Percentiles rank a stretch among this genome's conserved stretches.
Conservation (phyloP, 257 asterid genomes). For the Echium plantagineum region DNA sequence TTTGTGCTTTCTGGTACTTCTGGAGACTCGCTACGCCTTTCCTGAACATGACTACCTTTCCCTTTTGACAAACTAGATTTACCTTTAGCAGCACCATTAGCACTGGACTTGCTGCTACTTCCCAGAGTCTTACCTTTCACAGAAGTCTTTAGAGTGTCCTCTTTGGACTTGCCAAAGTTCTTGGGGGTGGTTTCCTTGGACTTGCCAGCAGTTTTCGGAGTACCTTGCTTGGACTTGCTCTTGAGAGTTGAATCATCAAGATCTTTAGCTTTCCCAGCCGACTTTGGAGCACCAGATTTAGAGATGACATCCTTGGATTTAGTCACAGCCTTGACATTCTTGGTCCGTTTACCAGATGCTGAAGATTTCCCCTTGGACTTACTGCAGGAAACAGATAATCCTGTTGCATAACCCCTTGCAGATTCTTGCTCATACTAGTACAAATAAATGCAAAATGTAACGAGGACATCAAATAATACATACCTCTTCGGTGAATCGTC, state of each 20-base stretch:
- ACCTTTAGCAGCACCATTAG: constrained; percentile 23
- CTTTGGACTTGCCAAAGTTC: constrained; percentile 9
- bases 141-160: constrained; percentile 12
- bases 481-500: constrained; percentile 53
- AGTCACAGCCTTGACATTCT: constrained; percentile 30
- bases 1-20: constrained; percentile 31
- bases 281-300: background rate
- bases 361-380: constrained; percentile 34
- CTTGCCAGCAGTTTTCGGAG: constrained; percentile 14
- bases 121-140: constrained; percentile 29
- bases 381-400: constrained; percentile 27
- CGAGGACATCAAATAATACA: constrained; percentile 1
- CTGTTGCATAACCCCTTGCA: constrained; percentile 10
- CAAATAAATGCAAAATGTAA: background rate
- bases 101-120: constrained; percentile 21
- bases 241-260: constrained; percentile 26
- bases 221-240: constrained; percentile 39
- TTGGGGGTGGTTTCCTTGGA: constrained; percentile 10
- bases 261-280: constrained; percentile 37
- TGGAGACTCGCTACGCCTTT: constrained; percentile 21
- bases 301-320: constrained; percentile 23
- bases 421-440: background rate
- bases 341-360: constrained; percentile 38
- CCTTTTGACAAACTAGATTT: constrained; percentile 46
- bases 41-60: constrained; percentile 38